These are phyloP conservation scores for Leishmania gerbilli DNA, from an alignment of 208 protist species.

Conservation along the genomic window DNA sequence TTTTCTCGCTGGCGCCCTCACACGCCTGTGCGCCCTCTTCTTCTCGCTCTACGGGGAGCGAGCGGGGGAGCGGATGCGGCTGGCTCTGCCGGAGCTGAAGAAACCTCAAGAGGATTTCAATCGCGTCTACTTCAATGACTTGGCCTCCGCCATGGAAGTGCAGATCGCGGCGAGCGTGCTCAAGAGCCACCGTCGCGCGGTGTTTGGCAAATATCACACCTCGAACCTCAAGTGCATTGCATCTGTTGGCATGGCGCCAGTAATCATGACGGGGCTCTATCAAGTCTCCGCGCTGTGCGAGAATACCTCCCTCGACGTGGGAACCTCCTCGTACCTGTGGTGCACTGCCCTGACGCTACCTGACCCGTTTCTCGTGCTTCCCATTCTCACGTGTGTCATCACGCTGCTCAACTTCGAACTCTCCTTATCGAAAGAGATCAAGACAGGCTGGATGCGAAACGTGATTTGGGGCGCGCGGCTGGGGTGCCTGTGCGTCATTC, in stretches of 20 bases:
- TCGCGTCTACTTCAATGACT: constrained; percentile 73
- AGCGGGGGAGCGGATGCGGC: constrained; percentile 73
- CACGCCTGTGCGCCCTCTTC: constrained; percentile 63
- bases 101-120: constrained; percentile 76
- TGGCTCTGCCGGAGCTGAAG: constrained; percentile 68
- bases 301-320: constrained; percentile 56
- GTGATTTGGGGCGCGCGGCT: constrained; percentile 83
- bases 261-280: constrained; percentile 69
- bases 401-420: constrained; percentile 90
- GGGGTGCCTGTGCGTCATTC: constrained; percentile 68
- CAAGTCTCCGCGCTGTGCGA: constrained; percentile 65
- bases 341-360: constrained; percentile 69
- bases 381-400: constrained; percentile 56
- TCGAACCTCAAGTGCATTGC: constrained; percentile 73
- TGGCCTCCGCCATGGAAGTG: constrained; percentile 71
- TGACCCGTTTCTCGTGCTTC: constrained; percentile 76
- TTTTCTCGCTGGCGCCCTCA: constrained; percentile 52
- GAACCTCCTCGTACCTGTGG: constrained; percentile 78
- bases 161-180: constrained; percentile 72
- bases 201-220: constrained; percentile 74
- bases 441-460: constrained; percentile 77
- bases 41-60: constrained; percentile 89
- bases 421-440: constrained; percentile 67
- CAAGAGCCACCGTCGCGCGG: constrained; percentile 74
- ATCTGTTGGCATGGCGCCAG: constrained; percentile 61